These are phyloP conservation scores for Cyclocybe aegerita DNA, from an alignment of 768 basidiomycete species.

Conservation along the genomic window DNA sequence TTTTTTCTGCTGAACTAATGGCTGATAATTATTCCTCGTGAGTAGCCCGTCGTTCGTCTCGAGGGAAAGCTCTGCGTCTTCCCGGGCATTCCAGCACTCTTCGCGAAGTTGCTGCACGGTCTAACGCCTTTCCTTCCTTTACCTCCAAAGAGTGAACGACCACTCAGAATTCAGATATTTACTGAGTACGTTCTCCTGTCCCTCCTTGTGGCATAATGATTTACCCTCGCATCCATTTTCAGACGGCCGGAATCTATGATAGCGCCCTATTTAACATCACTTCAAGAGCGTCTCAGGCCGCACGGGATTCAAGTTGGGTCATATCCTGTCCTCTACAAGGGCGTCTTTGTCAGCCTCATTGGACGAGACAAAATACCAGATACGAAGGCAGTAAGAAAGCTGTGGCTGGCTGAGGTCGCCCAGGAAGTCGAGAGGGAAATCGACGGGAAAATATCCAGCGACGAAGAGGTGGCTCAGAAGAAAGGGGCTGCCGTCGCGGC, in stretches of 20 bases:
- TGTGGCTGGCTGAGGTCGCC: constrained; percentile 53
- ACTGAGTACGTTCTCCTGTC: constrained; percentile 53
- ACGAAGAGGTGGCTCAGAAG: constrained; percentile 63
- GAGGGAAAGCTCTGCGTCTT: constrained; percentile 87
- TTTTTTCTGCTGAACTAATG: not conserved
- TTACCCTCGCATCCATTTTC: not conserved
- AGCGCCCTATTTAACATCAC: constrained; percentile 78
- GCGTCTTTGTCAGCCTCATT: constrained; percentile 74
- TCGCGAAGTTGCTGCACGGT: constrained; percentile 76
- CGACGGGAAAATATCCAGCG: constrained; percentile 57
- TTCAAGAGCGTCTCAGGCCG: constrained; percentile 69
- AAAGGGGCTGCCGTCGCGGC: constrained; percentile 19
- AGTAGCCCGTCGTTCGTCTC: constrained; percentile 81
- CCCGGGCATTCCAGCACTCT: constrained; percentile 87
- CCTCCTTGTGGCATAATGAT: not conserved
- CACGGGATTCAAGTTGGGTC: constrained; percentile 84
- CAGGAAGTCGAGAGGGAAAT: constrained; percentile 61
- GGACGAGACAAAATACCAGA: constrained; percentile 42
- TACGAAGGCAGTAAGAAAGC: constrained; percentile 46
- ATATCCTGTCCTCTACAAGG: constrained; percentile 63
- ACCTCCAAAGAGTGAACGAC: constrained; percentile 72
- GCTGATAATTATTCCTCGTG: not conserved
- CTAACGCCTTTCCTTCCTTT: constrained; percentile 76
- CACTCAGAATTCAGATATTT: constrained; percentile 79
- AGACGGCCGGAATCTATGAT: constrained; percentile 78